A percentile compares a stretch with the other conserved stretches of the same genome.
phyloP scores from a whole-genome alignment of 176 grass and related monocot genomes.

The Canna indica region DNA sequence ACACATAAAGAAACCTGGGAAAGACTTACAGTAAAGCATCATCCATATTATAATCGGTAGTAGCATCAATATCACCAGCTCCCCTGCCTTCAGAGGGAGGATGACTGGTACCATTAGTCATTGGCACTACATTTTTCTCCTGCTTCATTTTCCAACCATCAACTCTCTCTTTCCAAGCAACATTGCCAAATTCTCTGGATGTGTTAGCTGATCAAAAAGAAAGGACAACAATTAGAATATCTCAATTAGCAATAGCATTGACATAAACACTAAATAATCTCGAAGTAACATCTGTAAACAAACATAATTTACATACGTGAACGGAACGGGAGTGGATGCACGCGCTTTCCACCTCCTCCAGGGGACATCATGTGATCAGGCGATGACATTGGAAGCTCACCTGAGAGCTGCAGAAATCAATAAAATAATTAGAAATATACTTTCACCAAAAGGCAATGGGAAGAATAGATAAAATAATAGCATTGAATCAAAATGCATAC shows the following conservation, averaged over 20 bases:
- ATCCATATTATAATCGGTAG: conserved; percentile 95
- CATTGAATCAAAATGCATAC: neutral
- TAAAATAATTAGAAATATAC: conserved; percentile 10
- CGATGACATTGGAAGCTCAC: conserved; percentile 70
- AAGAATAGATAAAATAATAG: neutral
- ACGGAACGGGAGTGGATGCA: conserved; percentile 66
- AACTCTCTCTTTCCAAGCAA: conserved; percentile 98
- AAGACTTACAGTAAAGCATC: conserved; percentile 72
- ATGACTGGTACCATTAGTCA: conserved; percentile 86
- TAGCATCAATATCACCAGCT: conserved; percentile 72
- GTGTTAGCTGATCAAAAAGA: conserved; percentile 51
- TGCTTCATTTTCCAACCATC: conserved; percentile 99
- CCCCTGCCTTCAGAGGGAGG: conserved; percentile 86
- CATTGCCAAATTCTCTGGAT: conserved; percentile 91
- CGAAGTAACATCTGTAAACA: neutral
- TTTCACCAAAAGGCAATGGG: conserved; percentile 7
- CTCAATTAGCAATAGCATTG: neutral
- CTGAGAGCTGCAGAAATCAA: conserved; percentile 46
- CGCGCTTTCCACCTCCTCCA: conserved; percentile 59
- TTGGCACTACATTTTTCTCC: conserved; percentile 73
- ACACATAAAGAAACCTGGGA: neutral
- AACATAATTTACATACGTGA: conserved; percentile 34
- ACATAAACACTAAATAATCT: neutral
- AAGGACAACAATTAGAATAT: conserved; percentile 6
- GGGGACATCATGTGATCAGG: conserved; percentile 95